These are phyloP conservation scores for Trypanosoma rangeli DNA, from an alignment of 208 protist genomes.

Conservation along the genomic window DNA sequence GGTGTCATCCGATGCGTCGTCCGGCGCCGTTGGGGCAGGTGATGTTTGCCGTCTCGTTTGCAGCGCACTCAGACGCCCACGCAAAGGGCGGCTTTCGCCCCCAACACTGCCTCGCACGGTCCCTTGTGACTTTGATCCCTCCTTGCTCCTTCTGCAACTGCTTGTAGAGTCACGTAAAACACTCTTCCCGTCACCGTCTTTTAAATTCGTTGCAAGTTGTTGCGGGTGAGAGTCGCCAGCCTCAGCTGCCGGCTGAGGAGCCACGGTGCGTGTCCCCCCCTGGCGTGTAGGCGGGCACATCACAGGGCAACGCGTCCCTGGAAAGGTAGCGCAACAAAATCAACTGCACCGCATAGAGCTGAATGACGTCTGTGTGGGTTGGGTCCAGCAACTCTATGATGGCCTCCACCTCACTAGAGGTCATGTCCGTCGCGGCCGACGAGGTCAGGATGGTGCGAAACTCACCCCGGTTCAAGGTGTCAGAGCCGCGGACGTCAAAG, in stretches of 20 bases:
- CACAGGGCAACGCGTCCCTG: not conserved
- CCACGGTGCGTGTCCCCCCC: not conserved
- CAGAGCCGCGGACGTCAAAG: conserved; percentile 35
- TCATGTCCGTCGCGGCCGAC: conserved; percentile 29
- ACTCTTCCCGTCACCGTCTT: not conserved
- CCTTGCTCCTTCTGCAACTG: not conserved
- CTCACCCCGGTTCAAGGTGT: conserved; percentile 36
- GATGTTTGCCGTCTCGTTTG: conserved; percentile 2
- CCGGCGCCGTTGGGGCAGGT: conserved; percentile 2
- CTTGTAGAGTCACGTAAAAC: not conserved
- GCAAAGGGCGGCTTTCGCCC: not conserved
- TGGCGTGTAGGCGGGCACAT: conserved; percentile 1
- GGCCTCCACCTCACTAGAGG: conserved; percentile 49
- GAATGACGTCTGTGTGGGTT: conserved; percentile 25
- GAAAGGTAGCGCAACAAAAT: conserved; percentile 21
- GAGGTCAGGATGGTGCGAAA: conserved; percentile 41
- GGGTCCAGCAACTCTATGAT: conserved; percentile 69
- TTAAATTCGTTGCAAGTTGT: not conserved
- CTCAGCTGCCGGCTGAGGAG: not conserved
- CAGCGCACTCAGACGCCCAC: not conserved
- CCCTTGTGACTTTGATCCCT: not conserved
- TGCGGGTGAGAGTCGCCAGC: not conserved
- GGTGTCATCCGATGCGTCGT: not conserved
- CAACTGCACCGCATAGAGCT: conserved; percentile 15
- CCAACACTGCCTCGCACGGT: no score